A percentile compares a stretch with the other conserved stretches of the same genome.
phyloP scores from a whole-genome alignment of 2,329 filamentous ascomycete genomes.

The Calonectria crousiana region DNA sequence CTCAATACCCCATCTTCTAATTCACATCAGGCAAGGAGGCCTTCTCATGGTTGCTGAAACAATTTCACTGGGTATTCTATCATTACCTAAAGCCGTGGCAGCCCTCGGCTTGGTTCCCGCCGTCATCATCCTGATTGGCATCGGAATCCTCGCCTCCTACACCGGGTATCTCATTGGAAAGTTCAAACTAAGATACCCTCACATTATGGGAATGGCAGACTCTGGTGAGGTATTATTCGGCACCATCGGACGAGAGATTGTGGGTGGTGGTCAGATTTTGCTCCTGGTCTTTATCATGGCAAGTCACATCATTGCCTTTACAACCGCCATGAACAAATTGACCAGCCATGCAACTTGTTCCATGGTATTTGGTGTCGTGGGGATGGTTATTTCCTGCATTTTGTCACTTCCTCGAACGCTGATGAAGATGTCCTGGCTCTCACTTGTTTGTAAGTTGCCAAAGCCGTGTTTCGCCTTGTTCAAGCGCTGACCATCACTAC shows the following conservation, averaged over 20 bases:
- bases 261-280: neutral
- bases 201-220: neutral
- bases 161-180: neutral
- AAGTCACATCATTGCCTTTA: neutral
- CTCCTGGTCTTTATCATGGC: neutral
- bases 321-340: neutral
- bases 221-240: neutral
- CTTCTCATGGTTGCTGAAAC: neutral
- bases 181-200: neutral
- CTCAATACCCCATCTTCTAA: neutral
- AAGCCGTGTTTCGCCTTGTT: too few relatives aligned
- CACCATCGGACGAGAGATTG: neutral
- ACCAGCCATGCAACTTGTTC: neutral
- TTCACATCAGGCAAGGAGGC: neutral
- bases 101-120: neutral
- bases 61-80: neutral
- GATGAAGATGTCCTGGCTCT: neutral
- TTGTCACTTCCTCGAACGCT: neutral
- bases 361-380: neutral
- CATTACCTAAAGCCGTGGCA: neutral
- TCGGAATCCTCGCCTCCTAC: neutral
- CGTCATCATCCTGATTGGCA: neutral
- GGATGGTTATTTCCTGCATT: neutral
- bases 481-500: neutral
- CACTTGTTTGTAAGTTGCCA: neutral